Percentiles rank a stretch among this genome's conserved stretches.
Evolutionary conservation across 2,329 filamentous ascomycete genomes (phyloP).

Genomic region (Esteya vermicola): DNA sequence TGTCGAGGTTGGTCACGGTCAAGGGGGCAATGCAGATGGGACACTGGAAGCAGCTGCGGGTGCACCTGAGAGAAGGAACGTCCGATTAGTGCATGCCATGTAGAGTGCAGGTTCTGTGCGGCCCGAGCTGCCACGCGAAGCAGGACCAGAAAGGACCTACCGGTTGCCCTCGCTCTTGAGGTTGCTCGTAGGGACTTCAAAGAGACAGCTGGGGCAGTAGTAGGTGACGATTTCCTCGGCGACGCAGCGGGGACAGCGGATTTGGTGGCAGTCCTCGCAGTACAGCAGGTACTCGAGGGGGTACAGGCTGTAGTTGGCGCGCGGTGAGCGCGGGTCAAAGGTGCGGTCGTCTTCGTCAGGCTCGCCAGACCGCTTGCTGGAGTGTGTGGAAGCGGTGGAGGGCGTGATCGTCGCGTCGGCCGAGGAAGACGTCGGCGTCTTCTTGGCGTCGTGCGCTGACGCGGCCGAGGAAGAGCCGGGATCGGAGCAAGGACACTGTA

Average conservation of each 20-base stretch:
- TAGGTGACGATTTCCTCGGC: slow-evolving; percentile 88
- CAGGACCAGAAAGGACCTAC: slow-evolving; percentile 30
- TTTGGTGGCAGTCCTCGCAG: slow-evolving; percentile 94
- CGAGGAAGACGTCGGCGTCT: slow-evolving; percentile 18
- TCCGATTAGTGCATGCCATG: no score
- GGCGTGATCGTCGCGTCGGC: slow-evolving; percentile 10
- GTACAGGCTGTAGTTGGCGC: slow-evolving; percentile 84
- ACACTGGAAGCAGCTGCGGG: slow-evolving; percentile 89
- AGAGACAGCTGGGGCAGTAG: slow-evolving; percentile 89
- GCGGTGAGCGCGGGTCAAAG: slow-evolving; percentile 73
- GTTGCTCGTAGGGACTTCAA: slow-evolving; percentile 88
- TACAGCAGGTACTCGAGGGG: slow-evolving; percentile 89
- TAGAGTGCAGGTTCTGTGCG: no score
- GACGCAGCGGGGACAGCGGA: slow-evolving; percentile 84
- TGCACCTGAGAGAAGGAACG: slow-evolving; percentile 50
- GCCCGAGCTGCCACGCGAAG: no score
- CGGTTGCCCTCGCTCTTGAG: slow-evolving; percentile 87
- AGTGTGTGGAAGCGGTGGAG: slow-evolving; percentile 5
- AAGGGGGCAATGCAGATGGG: slow-evolving; percentile 76
- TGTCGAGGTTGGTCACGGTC: slow-evolving; percentile 55
- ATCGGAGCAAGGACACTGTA: slow-evolving; percentile 52
- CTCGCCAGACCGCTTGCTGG: slow-evolving; percentile 15
- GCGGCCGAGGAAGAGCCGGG: slow-evolving; percentile 27
- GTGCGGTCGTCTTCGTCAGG: slow-evolving; percentile 60
- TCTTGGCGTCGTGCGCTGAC: slow-evolving; percentile 11